Percentiles rank a stretch among this genome's conserved stretches.
phyloP scores from a whole-genome alignment of 2,329 filamentous ascomycete species.

The Pseudogymnoascus sp. region DNA sequence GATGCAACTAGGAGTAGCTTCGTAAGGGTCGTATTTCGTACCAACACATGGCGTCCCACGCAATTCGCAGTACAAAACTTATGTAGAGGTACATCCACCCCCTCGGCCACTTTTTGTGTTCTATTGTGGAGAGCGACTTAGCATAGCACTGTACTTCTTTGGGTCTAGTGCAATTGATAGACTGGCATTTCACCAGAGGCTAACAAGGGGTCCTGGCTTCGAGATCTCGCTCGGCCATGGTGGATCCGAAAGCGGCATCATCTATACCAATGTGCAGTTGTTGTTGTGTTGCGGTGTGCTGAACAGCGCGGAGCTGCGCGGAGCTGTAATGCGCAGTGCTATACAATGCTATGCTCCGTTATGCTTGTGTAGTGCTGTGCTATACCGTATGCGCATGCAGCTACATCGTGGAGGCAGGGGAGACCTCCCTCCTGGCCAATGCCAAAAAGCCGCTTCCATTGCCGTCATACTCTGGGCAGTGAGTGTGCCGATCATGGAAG shows the following conservation, averaged over 20 bases:
- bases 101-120: neutral
- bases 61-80: neutral
- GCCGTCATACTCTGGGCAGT: neutral
- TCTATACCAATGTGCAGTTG: neutral
- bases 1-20: neutral
- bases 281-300: neutral
- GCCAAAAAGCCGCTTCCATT: neutral
- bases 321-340: neutral
- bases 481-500: neutral
- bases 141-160: neutral
- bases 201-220: neutral
- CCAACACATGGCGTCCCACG: neutral
- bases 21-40: neutral
- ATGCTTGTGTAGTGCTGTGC: neutral
- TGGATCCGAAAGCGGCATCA: conserved; percentile 5
- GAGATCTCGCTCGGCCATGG: conserved; percentile 2
- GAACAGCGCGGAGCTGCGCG: neutral
- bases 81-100: neutral
- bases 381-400: neutral
- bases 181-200: neutral
- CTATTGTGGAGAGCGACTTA: conserved; percentile 4
- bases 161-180: neutral
- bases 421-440: neutral
- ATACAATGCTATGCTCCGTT: neutral
- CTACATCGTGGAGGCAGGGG: neutral